Evolutionary conservation across 2,329 filamentous ascomycete genomes (phyloP).

Genomic region (Graphilbum sp.): DNA sequence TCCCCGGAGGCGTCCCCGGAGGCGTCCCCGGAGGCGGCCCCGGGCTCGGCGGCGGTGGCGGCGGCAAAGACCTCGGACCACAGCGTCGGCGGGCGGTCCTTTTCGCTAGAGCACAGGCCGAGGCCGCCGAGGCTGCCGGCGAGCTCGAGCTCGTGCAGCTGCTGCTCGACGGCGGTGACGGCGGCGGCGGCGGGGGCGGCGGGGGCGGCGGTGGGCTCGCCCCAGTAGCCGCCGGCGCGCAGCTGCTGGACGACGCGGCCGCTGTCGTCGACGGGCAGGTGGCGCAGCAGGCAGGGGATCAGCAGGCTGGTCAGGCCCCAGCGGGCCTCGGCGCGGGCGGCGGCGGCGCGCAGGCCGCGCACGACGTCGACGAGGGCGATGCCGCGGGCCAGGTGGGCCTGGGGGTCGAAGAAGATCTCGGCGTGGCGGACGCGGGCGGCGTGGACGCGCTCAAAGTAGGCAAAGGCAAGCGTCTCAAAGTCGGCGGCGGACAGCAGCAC

Average conservation of each 20-base stretch:
- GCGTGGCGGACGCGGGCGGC: constrained; percentile 52
- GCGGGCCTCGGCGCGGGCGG: constrained; percentile 40
- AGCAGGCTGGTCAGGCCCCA: constrained; percentile 44
- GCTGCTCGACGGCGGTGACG: background rate
- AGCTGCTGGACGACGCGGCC: constrained; percentile 27
- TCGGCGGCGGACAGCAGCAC: constrained; percentile 49
- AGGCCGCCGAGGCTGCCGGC: constrained; percentile 11
- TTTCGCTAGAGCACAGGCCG: constrained; percentile 16
- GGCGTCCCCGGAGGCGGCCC: constrained; percentile 39
- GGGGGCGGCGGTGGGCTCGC: constrained; percentile 4
- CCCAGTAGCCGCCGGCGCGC: constrained; percentile 25
- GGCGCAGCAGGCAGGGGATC: constrained; percentile 57
- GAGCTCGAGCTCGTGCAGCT: background rate
- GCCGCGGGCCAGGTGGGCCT: constrained; percentile 51
- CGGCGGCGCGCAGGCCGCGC: constrained; percentile 43
- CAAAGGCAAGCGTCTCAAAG: constrained; percentile 56
- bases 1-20: constrained; percentile 19
- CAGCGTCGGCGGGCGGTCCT: constrained; percentile 24
- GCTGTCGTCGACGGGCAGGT: constrained; percentile 46
- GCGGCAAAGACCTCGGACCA: constrained; percentile 46
- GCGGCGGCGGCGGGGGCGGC: background rate
- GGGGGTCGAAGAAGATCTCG: constrained; percentile 70
- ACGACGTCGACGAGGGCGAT: constrained; percentile 48
- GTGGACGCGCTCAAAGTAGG: constrained; percentile 51
- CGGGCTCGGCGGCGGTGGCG: constrained; percentile 29